Evolutionary conservation across 768 basidiomycete genomes (phyloP), one percentile per base, ranked within the genome.

Genomic region (Mrakia blollopis): DNA sequence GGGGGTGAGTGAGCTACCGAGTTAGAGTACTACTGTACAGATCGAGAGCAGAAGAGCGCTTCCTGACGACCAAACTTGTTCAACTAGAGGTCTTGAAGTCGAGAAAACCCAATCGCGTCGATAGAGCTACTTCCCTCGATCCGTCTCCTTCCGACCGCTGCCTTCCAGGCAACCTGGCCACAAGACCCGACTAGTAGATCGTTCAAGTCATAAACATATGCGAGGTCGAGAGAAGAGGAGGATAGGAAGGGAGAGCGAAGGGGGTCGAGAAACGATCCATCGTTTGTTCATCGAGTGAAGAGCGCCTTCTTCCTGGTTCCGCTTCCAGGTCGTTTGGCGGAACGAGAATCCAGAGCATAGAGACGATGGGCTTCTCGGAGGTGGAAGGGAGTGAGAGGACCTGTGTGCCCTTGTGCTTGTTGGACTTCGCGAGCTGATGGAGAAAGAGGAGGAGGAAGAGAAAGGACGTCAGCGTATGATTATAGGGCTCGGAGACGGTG

Each of bases 371-470:
- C 94, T 82, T 94, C 93, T 8, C 94, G 90, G 16, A 96, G 85
- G 82, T 96, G 92, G 80, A 94, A 92, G 0, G 94, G 94, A 0
- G 92, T 89, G 32, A 96, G 84, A 0, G 94, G 91, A 0, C 94
- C 94, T 9, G 85, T 86, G 44, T 93, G 92, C 3, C 89, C 88
- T 28, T 91, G 86, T 41, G 90, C 87, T 30, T 85, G 85, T 83
- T 95, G 93, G 0, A 92, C 90, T 8, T 87, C 86, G 13, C 92
- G 91, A 30, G 92, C 93, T 94, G 81, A 11, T 39, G 30, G 14
- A 57, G 47, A 74, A 39, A 74, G 23, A 61, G 61, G 30, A 50
- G 23, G 18, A 47, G 23, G 14, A 10, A 52, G 8, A 16, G 41
- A 37, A 39, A 60, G 11, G 70, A 18, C 0, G 23, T 47, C 39